A percentile compares a stretch with the other conserved stretches of the same genome.
Conservation (phyloP, 2,329 filamentous ascomycete species). For the Apiospora hydei region DNA sequence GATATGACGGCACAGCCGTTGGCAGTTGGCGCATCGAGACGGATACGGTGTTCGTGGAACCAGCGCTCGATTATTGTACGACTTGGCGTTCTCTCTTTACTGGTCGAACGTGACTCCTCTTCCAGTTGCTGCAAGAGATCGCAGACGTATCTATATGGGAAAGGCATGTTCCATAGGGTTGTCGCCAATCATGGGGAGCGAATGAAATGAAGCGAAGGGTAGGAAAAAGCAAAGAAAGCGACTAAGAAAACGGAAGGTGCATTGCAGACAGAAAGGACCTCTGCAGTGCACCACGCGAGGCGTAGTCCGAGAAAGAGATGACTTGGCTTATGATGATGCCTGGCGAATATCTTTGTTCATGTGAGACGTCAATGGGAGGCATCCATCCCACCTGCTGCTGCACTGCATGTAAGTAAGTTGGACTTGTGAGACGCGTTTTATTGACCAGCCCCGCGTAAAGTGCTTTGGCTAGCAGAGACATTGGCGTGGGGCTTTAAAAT, state of each 20-base stretch:
- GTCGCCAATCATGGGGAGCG: background rate
- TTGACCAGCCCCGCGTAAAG: slow-evolving; percentile 3
- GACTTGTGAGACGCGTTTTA: slow-evolving; percentile 14
- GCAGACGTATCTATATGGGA: slow-evolving; percentile 75
- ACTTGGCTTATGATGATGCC: background rate
- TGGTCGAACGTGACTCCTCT: slow-evolving; percentile 43
- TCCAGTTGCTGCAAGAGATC: slow-evolving; percentile 76
- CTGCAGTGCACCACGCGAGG: background rate
- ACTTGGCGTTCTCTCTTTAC: slow-evolving; percentile 41
- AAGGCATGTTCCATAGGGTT: slow-evolving; percentile 49
- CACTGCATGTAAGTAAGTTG: background rate
- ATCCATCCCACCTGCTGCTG: background rate
- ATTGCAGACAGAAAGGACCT: background rate
- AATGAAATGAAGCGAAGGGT: background rate
- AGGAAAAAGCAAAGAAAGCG: slow-evolving; percentile 4
- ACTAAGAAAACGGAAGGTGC: background rate
- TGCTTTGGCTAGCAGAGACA: slow-evolving; percentile 3
- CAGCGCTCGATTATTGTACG: slow-evolving; percentile 62
- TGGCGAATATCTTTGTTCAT: slow-evolving; percentile 4
- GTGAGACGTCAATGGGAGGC: background rate
- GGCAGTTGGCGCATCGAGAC: slow-evolving; percentile 63
- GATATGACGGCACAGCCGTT: slow-evolving; percentile 73
- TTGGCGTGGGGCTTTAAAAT: background rate
- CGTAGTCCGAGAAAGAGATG: background rate
- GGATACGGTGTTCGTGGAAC: slow-evolving; percentile 70